Conservation (phyloP, 306 rosid species). For the Quercus aquifolioides region DNA sequence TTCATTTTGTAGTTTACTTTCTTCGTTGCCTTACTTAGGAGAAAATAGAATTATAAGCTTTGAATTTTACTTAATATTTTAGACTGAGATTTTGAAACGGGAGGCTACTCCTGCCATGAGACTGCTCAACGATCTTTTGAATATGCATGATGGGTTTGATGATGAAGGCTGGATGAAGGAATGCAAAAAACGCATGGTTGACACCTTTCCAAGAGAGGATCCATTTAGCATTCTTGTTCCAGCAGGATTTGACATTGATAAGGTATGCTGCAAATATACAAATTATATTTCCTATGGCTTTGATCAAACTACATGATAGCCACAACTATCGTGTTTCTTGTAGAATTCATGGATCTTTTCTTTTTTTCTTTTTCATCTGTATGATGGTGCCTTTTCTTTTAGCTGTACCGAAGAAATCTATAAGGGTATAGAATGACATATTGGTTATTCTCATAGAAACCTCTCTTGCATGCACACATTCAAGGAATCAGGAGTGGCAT, state of each 20-base stretch:
- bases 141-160: conserved; percentile 68
- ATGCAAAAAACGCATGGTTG: conserved; percentile 67
- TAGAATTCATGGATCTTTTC: not conserved
- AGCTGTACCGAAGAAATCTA: not conserved
- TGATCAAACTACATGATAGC: not conserved
- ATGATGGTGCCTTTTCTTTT: not conserved
- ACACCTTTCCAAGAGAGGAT: conserved; percentile 80
- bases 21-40: not conserved
- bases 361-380: not conserved
- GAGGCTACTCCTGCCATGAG: conserved; percentile 93
- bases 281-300: conserved; percentile 6
- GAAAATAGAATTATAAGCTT: not conserved
- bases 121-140: conserved; percentile 84
- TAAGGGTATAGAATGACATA: not conserved
- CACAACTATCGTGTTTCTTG: not conserved
- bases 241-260: conserved; percentile 76
- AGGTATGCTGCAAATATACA: conserved; percentile 40
- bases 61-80: conserved; percentile 12
- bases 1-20: not conserved
- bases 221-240: conserved; percentile 91
- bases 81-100: conserved; percentile 85
- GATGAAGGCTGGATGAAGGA: conserved; percentile 74
- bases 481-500: not conserved
- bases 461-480: not conserved
- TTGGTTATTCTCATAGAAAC: not conserved